Conservation (phyloP, 73 alveolate genomes). For the Paramecium sexaurelia region DNA sequence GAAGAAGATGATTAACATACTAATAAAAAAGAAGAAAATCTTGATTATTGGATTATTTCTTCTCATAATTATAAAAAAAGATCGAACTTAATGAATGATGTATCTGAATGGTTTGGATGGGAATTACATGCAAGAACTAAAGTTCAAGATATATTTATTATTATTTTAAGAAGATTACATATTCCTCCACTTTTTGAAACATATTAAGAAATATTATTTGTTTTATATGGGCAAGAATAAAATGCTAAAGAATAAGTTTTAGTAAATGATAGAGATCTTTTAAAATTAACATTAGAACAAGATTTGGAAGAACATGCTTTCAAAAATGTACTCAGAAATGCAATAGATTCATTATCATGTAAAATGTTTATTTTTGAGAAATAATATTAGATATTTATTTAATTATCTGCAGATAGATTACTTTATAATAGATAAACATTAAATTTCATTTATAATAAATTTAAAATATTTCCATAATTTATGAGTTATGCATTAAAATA, state of each 20-base stretch:
- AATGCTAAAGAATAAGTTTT: background rate
- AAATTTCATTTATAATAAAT: background rate
- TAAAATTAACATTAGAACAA: background rate
- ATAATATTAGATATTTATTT: background rate
- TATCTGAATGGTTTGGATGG: slow-evolving; percentile 55
- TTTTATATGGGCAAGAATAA: slow-evolving; percentile 28
- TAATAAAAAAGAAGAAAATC: background rate
- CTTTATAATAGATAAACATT: background rate
- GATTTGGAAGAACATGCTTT: slow-evolving; percentile 53
- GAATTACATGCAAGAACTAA: slow-evolving; percentile 46
- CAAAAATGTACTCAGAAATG: slow-evolving; percentile 9
- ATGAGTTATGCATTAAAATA: background rate
- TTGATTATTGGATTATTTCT: slow-evolving; percentile 41
- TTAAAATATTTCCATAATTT: background rate
- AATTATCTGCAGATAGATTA: background rate
- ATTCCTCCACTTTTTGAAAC: slow-evolving; percentile 46
- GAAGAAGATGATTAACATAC: background rate
- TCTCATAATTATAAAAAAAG: slow-evolving; percentile 39
- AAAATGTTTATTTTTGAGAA: background rate
- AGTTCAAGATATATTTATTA: slow-evolving; percentile 38
- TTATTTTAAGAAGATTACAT: slow-evolving; percentile 15
- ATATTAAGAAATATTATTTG: slow-evolving; percentile 38
- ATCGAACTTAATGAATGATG: slow-evolving; percentile 26
- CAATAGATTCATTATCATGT: background rate
- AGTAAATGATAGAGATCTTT: slow-evolving; percentile 30